A percentile compares a stretch with the other conserved stretches of the same genome.
These are phyloP conservation scores for Cryptococcus jaspeensis DNA, from an alignment of 1,284 basidiomycete species.

Conservation along the genomic window DNA sequence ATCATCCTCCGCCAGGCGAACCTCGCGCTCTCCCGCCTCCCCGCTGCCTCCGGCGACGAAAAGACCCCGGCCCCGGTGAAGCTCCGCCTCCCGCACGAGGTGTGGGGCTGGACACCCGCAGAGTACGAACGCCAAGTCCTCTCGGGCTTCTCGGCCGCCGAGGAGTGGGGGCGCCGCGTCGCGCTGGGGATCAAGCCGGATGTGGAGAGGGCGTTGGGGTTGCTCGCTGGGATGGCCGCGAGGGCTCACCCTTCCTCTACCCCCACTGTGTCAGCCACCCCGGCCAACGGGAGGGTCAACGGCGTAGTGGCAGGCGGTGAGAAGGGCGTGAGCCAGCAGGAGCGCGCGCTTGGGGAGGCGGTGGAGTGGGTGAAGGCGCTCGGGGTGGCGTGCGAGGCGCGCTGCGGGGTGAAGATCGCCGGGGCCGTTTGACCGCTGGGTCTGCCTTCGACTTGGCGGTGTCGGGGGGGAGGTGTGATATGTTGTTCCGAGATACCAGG, in stretches of 20 bases:
- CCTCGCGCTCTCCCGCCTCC: constrained; percentile 19
- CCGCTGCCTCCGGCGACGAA: constrained; percentile 6
- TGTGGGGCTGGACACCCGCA: constrained; percentile 42
- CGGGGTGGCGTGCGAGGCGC: constrained; percentile 44
- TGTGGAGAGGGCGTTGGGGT: constrained; percentile 39
- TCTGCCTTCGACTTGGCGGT: not conserved
- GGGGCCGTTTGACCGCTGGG: constrained; percentile 19
- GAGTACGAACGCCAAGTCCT: constrained; percentile 50
- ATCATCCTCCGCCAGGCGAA: constrained; percentile 44
- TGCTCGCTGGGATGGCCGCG: too few species aligned
- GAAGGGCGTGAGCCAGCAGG: constrained; percentile 17
- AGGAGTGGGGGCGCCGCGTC: constrained; percentile 47
- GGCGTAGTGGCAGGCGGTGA: not conserved
- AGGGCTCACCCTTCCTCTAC: too few species aligned
- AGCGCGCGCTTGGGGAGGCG: constrained; percentile 25
- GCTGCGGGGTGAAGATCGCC: constrained; percentile 38
- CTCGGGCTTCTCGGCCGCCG: constrained; percentile 48
- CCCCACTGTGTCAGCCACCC: too few species aligned
- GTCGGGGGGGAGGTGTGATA: too few species aligned
- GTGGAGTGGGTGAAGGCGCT: constrained; percentile 45
- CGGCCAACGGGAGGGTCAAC: too few species aligned
- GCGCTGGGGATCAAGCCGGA: constrained; percentile 48
- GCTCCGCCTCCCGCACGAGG: constrained; percentile 35
- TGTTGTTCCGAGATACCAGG: too few species aligned
- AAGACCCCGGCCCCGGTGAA: constrained; percentile 18